Evolutionary conservation across 805 yeast genomes (phyloP).

Genomic region (Diddensiella caesifluorescens): DNA sequence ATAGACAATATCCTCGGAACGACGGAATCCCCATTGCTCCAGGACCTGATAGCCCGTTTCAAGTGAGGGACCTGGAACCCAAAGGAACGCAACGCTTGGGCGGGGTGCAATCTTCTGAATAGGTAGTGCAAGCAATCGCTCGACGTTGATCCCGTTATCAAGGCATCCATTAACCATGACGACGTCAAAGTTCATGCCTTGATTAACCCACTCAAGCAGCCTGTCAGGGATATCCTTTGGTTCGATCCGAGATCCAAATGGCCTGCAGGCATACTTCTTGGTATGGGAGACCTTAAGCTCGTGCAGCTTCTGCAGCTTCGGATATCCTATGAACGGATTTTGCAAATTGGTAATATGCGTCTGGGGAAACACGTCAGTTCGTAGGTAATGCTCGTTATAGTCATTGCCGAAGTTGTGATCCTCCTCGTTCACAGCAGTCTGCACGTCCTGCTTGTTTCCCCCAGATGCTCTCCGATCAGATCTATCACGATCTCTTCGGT

Average conservation of each 20-base stretch:
- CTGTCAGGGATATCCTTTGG: conserved; percentile 50
- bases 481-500: too few relatives aligned
- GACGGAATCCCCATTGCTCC: conserved; percentile 59
- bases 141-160: conserved; percentile 55
- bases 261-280: conserved; percentile 46
- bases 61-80: conserved; percentile 81
- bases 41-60: conserved; percentile 45
- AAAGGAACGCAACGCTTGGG: conserved; percentile 80
- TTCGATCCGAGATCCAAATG: conserved; percentile 59
- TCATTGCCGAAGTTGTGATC: conserved; percentile 52
- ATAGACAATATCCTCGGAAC: conserved; percentile 85
- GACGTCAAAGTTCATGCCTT: conserved; percentile 69
- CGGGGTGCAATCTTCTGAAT: conserved; percentile 67
- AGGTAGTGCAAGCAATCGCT: conserved; percentile 60
- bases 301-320: conserved; percentile 67
- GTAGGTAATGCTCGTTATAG: conserved; percentile 63
- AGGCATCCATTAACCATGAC: conserved; percentile 86
- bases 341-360: conserved; percentile 58
- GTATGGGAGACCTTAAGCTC: conserved; percentile 59
- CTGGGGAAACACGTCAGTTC: conserved; percentile 58
- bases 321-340: conserved; percentile 76
- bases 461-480: too few relatives aligned
- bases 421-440: too few relatives aligned
- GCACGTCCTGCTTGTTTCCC: too few relatives aligned
- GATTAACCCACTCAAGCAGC: conserved; percentile 56